A percentile compares a stretch with the other conserved stretches of the same genome.
phyloP scores from a whole-genome alignment of 202 grass and related monocot genomes.

The Eragrostis tef region DNA sequence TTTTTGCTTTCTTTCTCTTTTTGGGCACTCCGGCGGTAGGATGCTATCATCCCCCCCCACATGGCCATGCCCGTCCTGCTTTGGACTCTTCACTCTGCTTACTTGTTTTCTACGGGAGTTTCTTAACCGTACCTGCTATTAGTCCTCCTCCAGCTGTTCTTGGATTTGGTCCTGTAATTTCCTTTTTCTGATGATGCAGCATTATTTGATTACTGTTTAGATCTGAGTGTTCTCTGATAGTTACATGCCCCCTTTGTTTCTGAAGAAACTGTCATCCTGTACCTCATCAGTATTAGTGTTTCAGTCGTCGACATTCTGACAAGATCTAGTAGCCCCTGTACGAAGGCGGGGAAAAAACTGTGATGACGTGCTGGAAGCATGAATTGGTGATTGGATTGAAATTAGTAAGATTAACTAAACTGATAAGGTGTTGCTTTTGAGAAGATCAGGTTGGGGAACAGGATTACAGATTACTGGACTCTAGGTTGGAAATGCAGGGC shows the following conservation, averaged over 20 bases:
- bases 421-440: conserved; percentile 41
- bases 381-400: conserved; percentile 10
- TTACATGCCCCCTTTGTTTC: neutral
- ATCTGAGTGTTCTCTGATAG: conserved; percentile 24
- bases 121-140: neutral
- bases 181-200: neutral
- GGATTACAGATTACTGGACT: conserved; percentile 31
- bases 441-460: conserved; percentile 48
- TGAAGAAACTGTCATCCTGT: too few relatives aligned
- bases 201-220: conserved; percentile 13
- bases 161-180: neutral
- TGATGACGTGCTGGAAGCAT: conserved; percentile 2
- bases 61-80: conserved; percentile 37
- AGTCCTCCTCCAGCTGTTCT: conserved; percentile 26
- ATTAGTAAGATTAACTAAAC: conserved; percentile 24
- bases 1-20: conserved; percentile 48
- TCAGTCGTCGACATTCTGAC: too few relatives aligned
- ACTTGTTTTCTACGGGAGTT: conserved; percentile 43
- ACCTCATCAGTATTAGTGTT: too few relatives aligned
- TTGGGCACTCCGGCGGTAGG: conserved; percentile 36
- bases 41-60: conserved; percentile 42
- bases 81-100: conserved; percentile 54
- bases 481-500: conserved; percentile 45
- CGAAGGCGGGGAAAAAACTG: neutral
- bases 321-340: neutral